Base-by-base conservation (phyloP, 140 eudicot species). In the Erigeron philadelphicus region DNA sequence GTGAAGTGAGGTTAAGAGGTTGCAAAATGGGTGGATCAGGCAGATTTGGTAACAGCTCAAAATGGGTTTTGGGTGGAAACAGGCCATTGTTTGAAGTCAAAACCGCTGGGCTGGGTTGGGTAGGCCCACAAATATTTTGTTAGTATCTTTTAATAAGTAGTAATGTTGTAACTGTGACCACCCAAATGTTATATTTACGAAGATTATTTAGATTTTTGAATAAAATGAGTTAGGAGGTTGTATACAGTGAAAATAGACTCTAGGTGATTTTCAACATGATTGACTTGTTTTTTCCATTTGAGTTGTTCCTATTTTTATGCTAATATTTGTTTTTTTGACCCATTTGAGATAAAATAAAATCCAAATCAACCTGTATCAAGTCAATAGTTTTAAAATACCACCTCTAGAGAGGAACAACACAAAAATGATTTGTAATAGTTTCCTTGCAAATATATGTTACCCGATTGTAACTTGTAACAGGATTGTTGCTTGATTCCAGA, bases 401-500 rank as follows among this genome's bases (percentile, higher is more conserved):
- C 25, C 18, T 55, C 11, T 7, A 18, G 38, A 17, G 13, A 19
- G 48, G 48, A 61, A 40, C 50, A 7, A 9, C 66, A 57, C 35
- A 75, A 23, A 13, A 7, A 5, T 42, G 40, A 59, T 23, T 52
- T 73, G 55, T 68, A 38, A 61, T 46, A n/a, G 10, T 53, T 41
- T 5, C 57, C 41, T 17, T 62, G 44, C 69, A 10, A 46, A 47
- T 47, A 62, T 43, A 19, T 58, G 64, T n/a, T n/a, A n/a, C n/a
- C n/a, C n/a, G n/a, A n/a, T n/a, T n/a, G n/a, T n/a, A n/a, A n/a
- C n/a, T n/a, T 84, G 76, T 75, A 55, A 78, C 95, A 89, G 96
- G 96, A 90, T 72, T 90, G 97, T 78, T 90, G 97, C 89, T 87
- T 90, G 79, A 90, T 90, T 77, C 97, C 95, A 72, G 97, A 90